phyloP scores from a whole-genome alignment of 2,329 filamentous ascomycete genomes.

The Exophiala sideris region DNA sequence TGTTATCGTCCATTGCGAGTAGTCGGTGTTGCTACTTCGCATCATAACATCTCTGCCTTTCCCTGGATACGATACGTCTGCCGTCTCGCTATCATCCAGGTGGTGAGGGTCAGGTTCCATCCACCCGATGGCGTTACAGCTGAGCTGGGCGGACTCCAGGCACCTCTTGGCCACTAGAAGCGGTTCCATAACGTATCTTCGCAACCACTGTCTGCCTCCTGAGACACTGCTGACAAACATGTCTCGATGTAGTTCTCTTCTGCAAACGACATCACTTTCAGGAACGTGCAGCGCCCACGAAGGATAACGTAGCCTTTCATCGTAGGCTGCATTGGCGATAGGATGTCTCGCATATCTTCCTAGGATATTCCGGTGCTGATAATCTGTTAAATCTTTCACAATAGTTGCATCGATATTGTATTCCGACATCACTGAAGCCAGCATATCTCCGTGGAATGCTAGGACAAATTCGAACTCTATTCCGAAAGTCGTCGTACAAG shows the following conservation, averaged over 20 bases:
- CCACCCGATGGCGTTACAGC: slow-evolving; percentile 18
- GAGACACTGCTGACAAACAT: slow-evolving; percentile 2
- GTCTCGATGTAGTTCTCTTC: neutral
- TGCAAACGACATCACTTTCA: slow-evolving; percentile 5
- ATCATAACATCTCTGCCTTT: slow-evolving; percentile 4
- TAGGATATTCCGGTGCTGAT: slow-evolving; percentile 12
- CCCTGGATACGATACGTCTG: slow-evolving; percentile 5
- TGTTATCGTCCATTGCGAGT: slow-evolving; percentile 24
- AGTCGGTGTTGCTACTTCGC: slow-evolving; percentile 13
- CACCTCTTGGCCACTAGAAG: slow-evolving; percentile 16
- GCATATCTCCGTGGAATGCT: slow-evolving; percentile 16
- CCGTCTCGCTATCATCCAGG: neutral
- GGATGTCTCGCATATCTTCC: neutral
- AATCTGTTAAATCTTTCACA: slow-evolving; percentile 3
- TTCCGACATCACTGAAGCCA: slow-evolving; percentile 8
- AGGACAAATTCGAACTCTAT: slow-evolving; percentile 23
- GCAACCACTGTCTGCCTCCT: slow-evolving; percentile 6
- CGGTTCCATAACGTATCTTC: slow-evolving; percentile 21
- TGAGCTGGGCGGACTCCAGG: slow-evolving; percentile 4
- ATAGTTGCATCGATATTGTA: slow-evolving; percentile 13
- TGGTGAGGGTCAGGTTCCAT: slow-evolving; percentile 2
- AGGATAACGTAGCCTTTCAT: slow-evolving; percentile 11
- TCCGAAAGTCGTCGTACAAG: slow-evolving; percentile 15
- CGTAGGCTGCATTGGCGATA: slow-evolving; percentile 3
- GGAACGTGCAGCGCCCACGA: slow-evolving; percentile 22